Conservation (phyloP, 768 basidiomycete genomes). For the Pleurotus sapidus region DNA sequence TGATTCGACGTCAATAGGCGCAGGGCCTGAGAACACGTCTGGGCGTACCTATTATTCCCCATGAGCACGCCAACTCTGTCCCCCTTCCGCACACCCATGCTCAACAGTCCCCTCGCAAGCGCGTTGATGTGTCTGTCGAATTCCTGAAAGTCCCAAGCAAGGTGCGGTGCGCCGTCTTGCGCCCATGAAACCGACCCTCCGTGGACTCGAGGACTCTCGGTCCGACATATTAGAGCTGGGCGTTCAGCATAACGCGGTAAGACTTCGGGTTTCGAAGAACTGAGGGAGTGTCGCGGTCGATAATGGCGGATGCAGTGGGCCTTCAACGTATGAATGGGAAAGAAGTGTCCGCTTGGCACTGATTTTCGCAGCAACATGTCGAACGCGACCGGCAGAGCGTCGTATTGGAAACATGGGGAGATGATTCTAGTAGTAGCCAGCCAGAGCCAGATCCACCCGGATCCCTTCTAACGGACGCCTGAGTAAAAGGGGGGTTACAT, state of each 20-base stretch:
- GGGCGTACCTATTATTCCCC: constrained; percentile 77
- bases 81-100: constrained; percentile 69
- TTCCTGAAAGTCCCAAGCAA: constrained; percentile 75
- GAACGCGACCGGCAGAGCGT: neutral
- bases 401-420: too few species aligned
- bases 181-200: constrained; percentile 51
- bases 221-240: constrained; percentile 63
- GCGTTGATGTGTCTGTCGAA: constrained; percentile 66
- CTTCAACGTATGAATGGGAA: constrained; percentile 53
- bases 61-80: constrained; percentile 79
- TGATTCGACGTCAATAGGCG: constrained; percentile 19
- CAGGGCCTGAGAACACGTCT: neutral
- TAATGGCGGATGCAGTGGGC: constrained; percentile 54
- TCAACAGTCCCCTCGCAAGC: constrained; percentile 65
- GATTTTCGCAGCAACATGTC: neutral
- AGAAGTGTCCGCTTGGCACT: constrained; percentile 22
- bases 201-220: constrained; percentile 55
- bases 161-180: constrained; percentile 36
- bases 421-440: too few species aligned
- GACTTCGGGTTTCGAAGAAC: constrained; percentile 59
- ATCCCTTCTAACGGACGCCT: too few species aligned
- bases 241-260: constrained; percentile 43
- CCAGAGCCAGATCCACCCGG: too few species aligned
- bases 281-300: constrained; percentile 51
- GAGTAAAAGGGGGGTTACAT: too few species aligned